These are phyloP conservation scores for Neurospora sp. DNA, from an alignment of 2,329 filamentous ascomycete genomes.

Conservation along the genomic window DNA sequence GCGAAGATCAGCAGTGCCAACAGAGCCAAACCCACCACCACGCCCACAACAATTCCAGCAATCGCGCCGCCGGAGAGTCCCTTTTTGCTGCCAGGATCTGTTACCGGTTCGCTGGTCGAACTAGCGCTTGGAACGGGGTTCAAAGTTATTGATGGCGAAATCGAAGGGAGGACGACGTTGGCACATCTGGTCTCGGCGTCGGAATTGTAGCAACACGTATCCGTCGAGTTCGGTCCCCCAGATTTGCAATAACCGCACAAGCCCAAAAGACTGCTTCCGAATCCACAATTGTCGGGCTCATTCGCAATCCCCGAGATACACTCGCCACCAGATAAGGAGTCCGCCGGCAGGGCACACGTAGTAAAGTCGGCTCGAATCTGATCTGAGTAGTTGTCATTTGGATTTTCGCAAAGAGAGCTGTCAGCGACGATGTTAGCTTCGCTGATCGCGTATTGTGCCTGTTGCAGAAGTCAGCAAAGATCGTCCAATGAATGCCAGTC, in stretches of 20 bases:
- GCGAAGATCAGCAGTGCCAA: conserved; percentile 48
- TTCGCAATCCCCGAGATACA: conserved; percentile 74
- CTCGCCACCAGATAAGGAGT: conserved; percentile 58
- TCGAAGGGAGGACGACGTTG: conserved; percentile 67
- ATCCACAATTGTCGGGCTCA: conserved; percentile 82
- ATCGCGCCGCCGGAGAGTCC: conserved; percentile 73
- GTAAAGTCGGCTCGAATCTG: conserved; percentile 89
- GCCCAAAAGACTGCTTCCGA: conserved; percentile 57
- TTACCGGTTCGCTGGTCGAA: conserved; percentile 30
- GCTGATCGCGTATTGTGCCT: conserved; percentile 77
- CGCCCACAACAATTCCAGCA: conserved; percentile 81
- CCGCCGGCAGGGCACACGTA: conserved; percentile 74
- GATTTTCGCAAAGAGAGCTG: conserved; percentile 57
- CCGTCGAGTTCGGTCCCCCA: conserved; percentile 81
- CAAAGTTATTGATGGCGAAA: conserved; percentile 58
- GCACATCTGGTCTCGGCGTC: conserved; percentile 64
- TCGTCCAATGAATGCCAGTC: background rate
- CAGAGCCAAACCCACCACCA: conserved; percentile 53
- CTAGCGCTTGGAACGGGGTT: conserved; percentile 37
- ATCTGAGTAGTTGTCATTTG: conserved; percentile 53
- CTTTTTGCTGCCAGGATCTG: conserved; percentile 16
- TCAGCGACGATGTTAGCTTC: conserved; percentile 78
- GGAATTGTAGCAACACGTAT: conserved; percentile 86
- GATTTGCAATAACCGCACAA: conserved; percentile 79
- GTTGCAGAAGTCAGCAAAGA: conserved; percentile 18